Evolutionary conservation across 169 alveolate genomes (phyloP).

Genomic region (Eimeria brunetti): DNA sequence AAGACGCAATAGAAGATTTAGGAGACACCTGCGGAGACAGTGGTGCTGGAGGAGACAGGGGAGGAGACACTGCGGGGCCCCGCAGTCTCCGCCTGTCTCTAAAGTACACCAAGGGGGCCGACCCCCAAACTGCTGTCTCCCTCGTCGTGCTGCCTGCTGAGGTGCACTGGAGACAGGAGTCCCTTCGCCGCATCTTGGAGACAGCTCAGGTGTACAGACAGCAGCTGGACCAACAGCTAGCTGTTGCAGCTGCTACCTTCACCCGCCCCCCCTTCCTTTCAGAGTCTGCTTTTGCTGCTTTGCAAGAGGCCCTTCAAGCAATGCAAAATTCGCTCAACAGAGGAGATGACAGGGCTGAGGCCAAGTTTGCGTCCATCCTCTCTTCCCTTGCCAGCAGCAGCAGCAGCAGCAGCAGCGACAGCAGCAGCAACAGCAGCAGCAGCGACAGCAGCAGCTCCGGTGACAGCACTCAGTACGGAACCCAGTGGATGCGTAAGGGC

Average conservation of each 20-base stretch:
- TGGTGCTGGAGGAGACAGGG: not conserved
- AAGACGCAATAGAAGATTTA: constrained; percentile 13
- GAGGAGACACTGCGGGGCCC: not conserved
- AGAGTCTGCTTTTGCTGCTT: constrained; percentile 33
- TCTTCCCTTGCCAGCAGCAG: not conserved
- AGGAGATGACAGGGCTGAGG: constrained; percentile 10
- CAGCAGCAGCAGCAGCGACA: constrained; percentile 19
- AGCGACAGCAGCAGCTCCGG: not conserved
- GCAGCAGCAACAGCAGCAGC: constrained; percentile 1
- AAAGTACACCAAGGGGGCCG: not conserved
- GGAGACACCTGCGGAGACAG: not conserved
- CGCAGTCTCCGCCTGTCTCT: constrained; percentile 42
- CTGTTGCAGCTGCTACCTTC: constrained; percentile 11
- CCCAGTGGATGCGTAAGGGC: constrained; percentile 7
- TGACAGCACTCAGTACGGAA: not conserved
- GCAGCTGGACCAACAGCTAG: constrained; percentile 31
- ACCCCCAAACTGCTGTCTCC: constrained; percentile 10
- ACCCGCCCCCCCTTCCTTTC: constrained; percentile 43
- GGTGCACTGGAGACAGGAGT: constrained; percentile 64
- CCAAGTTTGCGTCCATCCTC: not conserved
- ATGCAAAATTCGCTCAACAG: constrained; percentile 16
- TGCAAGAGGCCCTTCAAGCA: constrained; percentile 49
- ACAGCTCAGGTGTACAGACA: constrained; percentile 55
- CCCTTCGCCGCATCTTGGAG: not conserved
- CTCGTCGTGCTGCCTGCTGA: constrained; percentile 30